Evolutionary conservation across 1,139 yeast species (phyloP).

Genomic region (Yamadazyma epiphylla): DNA sequence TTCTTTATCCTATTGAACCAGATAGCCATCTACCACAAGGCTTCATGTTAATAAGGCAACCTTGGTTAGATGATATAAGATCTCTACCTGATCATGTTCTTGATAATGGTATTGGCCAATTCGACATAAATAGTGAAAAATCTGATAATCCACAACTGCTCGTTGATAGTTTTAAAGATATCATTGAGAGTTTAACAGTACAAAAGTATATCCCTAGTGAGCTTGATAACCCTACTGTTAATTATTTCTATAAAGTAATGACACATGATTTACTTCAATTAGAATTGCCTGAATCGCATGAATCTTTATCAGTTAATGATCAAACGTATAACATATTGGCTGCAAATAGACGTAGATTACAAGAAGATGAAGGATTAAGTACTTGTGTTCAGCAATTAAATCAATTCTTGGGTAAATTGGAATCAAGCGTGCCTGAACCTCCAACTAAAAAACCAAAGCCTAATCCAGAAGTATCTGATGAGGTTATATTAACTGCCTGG

Average conservation of each 20-base stretch:
- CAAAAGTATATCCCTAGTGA: slow-evolving; percentile 51
- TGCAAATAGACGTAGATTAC: slow-evolving; percentile 5
- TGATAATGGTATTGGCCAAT: slow-evolving; percentile 7
- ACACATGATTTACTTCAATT: slow-evolving; percentile 67
- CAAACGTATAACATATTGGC: slow-evolving; percentile 5
- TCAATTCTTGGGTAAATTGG: neutral
- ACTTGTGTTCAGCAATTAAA: neutral
- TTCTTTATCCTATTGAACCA: slow-evolving; percentile 45
- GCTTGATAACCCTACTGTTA: slow-evolving; percentile 64
- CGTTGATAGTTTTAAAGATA: slow-evolving; percentile 14
- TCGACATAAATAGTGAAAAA: slow-evolving; percentile 6
- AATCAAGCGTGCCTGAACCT: neutral
- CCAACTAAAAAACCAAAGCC: slow-evolving; percentile 15
- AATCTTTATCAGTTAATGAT: slow-evolving; percentile 7
- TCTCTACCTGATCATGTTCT: slow-evolving; percentile 34
- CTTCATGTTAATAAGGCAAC: slow-evolving; percentile 55
- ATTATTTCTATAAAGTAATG: slow-evolving; percentile 61
- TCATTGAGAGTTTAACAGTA: slow-evolving; percentile 14
- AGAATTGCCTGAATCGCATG: slow-evolving; percentile 10
- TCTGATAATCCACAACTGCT: slow-evolving; percentile 11
- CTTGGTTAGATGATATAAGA: slow-evolving; percentile 64
- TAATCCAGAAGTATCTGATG: slow-evolving; percentile 22
- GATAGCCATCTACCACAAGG: slow-evolving; percentile 53
- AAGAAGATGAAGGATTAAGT: slow-evolving; percentile 6
- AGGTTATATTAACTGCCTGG: slow-evolving; percentile 38